Conservation (phyloP, 2,329 filamentous ascomycete species). For the Alternaria rosae region DNA sequence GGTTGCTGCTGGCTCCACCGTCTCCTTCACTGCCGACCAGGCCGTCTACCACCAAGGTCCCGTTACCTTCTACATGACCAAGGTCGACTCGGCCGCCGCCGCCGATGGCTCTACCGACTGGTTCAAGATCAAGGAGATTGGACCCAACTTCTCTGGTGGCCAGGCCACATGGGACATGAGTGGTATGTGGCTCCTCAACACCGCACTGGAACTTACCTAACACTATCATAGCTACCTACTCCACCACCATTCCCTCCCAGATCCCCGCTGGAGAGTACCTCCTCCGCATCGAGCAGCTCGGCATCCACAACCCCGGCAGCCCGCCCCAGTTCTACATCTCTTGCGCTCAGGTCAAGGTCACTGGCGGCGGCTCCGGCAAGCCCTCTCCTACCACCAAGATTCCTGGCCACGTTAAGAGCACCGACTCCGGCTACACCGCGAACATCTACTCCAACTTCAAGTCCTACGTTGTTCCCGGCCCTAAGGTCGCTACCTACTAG, state of each 20-base stretch:
- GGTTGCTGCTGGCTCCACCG: conserved; percentile 44
- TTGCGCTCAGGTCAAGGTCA: conserved; percentile 58
- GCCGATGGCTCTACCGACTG: conserved; percentile 50
- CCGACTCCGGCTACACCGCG: conserved; percentile 47
- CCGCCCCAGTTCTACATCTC: conserved; percentile 45
- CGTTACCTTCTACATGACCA: conserved; percentile 49
- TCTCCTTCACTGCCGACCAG: conserved; percentile 47
- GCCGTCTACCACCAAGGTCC: conserved; percentile 52
- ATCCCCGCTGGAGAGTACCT: conserved; percentile 57
- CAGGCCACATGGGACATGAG: conserved; percentile 45
- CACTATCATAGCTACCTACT: conserved; percentile 36
- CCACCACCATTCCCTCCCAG: conserved; percentile 51
- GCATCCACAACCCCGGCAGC: conserved; percentile 52
- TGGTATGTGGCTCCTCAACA: conserved; percentile 23
- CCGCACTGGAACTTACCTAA: conserved; percentile 12
- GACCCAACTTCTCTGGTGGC: conserved; percentile 45
- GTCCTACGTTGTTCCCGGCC: conserved; percentile 46
- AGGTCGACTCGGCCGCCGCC: conserved; percentile 41
- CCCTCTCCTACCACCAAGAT: conserved; percentile 41
- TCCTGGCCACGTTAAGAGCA: conserved; percentile 42
- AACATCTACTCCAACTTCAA: conserved; percentile 52
- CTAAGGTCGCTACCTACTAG: conserved; percentile 49
- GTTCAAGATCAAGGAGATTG: conserved; percentile 52
- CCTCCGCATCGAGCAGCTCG: conserved; percentile 59
- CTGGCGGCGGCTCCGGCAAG: conserved; percentile 44